Evolutionary conservation across 78 protist species (phyloP).

Genomic region (Dictyostelium discoideum): dicty_2.7 NC_007091.3:5080001-5080500

Average conservation of each 20-base stretch:
- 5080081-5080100: slow-evolving; percentile 23
- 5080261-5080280: slow-evolving; percentile 29
- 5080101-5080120: slow-evolving; percentile 11
- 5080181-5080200: slow-evolving; percentile 5
- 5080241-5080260: slow-evolving; percentile 24
- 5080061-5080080: neutral
- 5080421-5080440: neutral
- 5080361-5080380: slow-evolving; percentile 21
- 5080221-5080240: slow-evolving; percentile 52
- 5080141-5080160: slow-evolving; percentile 1
- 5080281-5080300: slow-evolving; percentile 25
- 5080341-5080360: slow-evolving; percentile 39
- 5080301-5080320: slow-evolving; percentile 3
- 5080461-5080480: slow-evolving; percentile 32
- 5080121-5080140: slow-evolving; percentile 33
- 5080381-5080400: slow-evolving; percentile 45
- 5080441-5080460: slow-evolving; percentile 25
- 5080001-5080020: slow-evolving; percentile 19
- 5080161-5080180: slow-evolving; percentile 56
- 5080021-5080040: slow-evolving; percentile 33
- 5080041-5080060: neutral
- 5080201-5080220: neutral
- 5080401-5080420: slow-evolving; percentile 60
- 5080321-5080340: neutral
- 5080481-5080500: slow-evolving; percentile 60